These are phyloP conservation scores for Cyclotella kingstonii DNA, from an alignment of 108 stramenopile species.

Conservation along the genomic window DNA sequence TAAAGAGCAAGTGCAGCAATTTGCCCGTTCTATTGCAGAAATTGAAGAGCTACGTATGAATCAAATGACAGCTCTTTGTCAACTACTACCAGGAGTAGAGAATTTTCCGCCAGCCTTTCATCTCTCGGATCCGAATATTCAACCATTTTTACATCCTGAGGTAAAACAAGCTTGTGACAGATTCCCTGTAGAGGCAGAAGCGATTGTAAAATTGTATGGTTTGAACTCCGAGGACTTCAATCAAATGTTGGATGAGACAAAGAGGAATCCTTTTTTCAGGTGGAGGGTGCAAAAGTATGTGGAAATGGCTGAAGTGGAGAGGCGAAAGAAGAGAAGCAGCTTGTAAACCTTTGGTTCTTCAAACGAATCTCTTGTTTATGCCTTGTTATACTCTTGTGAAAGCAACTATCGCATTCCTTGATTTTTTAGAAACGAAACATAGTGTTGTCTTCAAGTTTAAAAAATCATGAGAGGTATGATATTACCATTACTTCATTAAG, in stretches of 20 bases:
- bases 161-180: constrained; percentile 54
- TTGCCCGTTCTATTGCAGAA: constrained; percentile 56
- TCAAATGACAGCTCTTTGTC: constrained; percentile 48
- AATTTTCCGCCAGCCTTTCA: constrained; percentile 53
- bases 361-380: too few species aligned
- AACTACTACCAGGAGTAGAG: constrained; percentile 48
- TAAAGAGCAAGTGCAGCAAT: constrained; percentile 53
- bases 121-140: constrained; percentile 56
- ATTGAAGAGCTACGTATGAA: constrained; percentile 66
- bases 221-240: constrained; percentile 71
- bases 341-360: too few species aligned
- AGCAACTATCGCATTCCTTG: too few species aligned
- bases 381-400: too few species aligned
- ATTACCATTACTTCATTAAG: too few species aligned
- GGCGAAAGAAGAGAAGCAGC: constrained; percentile 18
- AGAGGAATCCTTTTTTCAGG: constrained; percentile 61
- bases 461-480: too few species aligned
- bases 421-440: too few species aligned
- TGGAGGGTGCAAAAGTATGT: constrained; percentile 66
- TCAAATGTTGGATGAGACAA: constrained; percentile 65
- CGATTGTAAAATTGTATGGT: constrained; percentile 68
- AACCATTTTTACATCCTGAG: constrained; percentile 57
- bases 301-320: constrained; percentile 42
- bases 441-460: too few species aligned
- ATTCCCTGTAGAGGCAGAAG: constrained; percentile 66